Base-by-base conservation (phyloP, 2,329 filamentous ascomycete genomes). In the Fusarium dlaminii region DNA sequence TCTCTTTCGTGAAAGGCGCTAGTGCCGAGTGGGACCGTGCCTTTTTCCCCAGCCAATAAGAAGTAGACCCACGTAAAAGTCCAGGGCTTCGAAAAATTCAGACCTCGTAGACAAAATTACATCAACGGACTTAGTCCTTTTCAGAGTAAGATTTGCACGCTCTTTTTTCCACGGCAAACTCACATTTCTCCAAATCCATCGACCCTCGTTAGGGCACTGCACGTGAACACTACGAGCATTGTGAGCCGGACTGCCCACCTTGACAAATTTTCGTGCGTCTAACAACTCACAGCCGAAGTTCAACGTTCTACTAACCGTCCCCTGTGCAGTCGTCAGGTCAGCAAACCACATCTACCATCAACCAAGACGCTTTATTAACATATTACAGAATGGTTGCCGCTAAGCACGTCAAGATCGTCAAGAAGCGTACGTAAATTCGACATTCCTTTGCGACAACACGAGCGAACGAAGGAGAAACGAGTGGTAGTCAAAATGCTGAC, bases 391-490 rank as follows among this genome's bases (percentile, higher is more conserved):
- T 98, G 96, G 95, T 96, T 91, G 91, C 95, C 93, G 94, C 96
- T 88, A 97, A 97, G 91, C 96, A 98, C 89, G 92, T 98, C 85
- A 93, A 95, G 84, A 99, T 99, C 91, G 94, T 99, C 85, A 99
- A 99, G 94, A 99, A 99, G 95, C 95, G 95, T 97, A 96, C 85
- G 94, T 95, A 11, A 40, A 40, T 83, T 79, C 75, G 69, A 63
- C 68, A 63, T n/a, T 48, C 69, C 68, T 73, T 49, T 49, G 68
- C 30, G 58, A 48, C 27, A 27, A 49, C 40, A 49, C 30, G 55
- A 49, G 42, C 32, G 30, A 58, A 29, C 20, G 24, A 40, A 55
- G 51, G 36, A 55, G 34, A 55, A 29, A 40, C 34, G 37, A 58
- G 32, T 48, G 59, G 39, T 66, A 63, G 68, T 32, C 49, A 63